phyloP scores from a whole-genome alignment of 768 basidiomycete species.

The Lactarius psammicola region DNA sequence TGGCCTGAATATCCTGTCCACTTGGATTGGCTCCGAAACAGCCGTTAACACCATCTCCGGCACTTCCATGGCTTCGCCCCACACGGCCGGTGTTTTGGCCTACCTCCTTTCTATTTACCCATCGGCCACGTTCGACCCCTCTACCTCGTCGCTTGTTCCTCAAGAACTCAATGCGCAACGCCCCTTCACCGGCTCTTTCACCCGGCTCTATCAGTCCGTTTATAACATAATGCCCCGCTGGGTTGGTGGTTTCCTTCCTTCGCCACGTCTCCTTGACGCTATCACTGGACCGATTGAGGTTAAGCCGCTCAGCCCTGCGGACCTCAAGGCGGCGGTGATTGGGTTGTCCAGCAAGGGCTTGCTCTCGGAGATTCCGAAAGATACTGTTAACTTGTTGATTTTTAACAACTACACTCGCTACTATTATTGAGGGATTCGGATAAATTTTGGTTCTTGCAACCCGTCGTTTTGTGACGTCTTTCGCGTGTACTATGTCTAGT shows the following conservation, averaged over 20 bases:
- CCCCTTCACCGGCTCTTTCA: constrained; percentile 40
- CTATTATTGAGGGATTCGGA: neutral
- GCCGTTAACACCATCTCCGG: constrained; percentile 76
- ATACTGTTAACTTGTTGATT: constrained; percentile 69
- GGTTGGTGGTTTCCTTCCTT: constrained; percentile 54
- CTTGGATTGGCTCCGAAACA: constrained; percentile 59
- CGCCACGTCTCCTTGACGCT: constrained; percentile 44
- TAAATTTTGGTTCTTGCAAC: neutral
- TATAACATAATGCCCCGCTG: constrained; percentile 55
- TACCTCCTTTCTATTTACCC: constrained; percentile 89
- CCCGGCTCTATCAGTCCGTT: constrained; percentile 51
- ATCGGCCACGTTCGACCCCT: constrained; percentile 55
- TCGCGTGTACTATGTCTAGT: constrained; percentile 9
- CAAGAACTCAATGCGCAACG: constrained; percentile 36
- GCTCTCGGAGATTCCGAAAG: constrained; percentile 46
- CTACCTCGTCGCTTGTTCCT: constrained; percentile 38
- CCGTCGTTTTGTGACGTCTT: constrained; percentile 7
- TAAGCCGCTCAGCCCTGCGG: constrained; percentile 55
- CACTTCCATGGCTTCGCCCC: constrained; percentile 92
- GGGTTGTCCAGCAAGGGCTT: constrained; percentile 52
- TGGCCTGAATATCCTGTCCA: constrained; percentile 84
- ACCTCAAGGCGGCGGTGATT: constrained; percentile 76
- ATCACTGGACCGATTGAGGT: constrained; percentile 41
- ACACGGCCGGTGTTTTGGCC: constrained; percentile 81
- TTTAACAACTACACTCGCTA: constrained; percentile 36